phyloP scores from a whole-genome alignment of 345 rosid genomes.

The Corymbia maculata region DNA sequence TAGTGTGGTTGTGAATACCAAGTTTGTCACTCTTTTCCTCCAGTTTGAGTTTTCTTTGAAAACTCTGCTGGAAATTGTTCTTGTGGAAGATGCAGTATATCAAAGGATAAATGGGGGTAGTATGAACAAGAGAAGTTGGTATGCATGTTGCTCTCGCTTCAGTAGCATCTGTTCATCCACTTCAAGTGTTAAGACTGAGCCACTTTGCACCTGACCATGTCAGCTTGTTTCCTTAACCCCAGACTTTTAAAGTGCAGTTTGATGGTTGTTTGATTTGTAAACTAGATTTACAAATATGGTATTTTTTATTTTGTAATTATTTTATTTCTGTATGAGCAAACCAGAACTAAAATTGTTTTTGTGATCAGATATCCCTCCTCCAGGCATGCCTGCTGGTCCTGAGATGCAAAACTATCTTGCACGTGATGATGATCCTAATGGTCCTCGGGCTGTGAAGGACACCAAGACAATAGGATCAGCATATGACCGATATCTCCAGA shows the following conservation, averaged over 20 bases:
- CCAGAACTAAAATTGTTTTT: not conserved
- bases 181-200: not conserved
- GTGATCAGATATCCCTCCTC: slow-evolving; percentile 28
- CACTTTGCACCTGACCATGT: not conserved
- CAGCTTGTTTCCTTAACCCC: not conserved
- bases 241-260: not conserved
- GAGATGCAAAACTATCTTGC: slow-evolving; percentile 41
- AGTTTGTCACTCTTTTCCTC: not conserved
- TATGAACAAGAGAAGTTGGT: not conserved
- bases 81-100: not conserved
- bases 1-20: not conserved
- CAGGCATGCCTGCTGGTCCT: slow-evolving; percentile 31
- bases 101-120: not conserved
- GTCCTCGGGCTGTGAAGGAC: slow-evolving; percentile 43
- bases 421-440: slow-evolving; percentile 50
- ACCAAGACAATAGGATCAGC: slow-evolving; percentile 70
- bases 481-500: slow-evolving; percentile 71
- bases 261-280: not conserved
- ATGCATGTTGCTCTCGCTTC: not conserved
- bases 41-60: not conserved
- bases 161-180: not conserved
- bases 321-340: not conserved
- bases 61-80: not conserved
- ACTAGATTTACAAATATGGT: not conserved
- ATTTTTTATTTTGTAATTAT: not conserved